These are phyloP conservation scores for Nidularia pulvinata DNA, from an alignment of 768 basidiomycete genomes.

Conservation along the genomic window DNA sequence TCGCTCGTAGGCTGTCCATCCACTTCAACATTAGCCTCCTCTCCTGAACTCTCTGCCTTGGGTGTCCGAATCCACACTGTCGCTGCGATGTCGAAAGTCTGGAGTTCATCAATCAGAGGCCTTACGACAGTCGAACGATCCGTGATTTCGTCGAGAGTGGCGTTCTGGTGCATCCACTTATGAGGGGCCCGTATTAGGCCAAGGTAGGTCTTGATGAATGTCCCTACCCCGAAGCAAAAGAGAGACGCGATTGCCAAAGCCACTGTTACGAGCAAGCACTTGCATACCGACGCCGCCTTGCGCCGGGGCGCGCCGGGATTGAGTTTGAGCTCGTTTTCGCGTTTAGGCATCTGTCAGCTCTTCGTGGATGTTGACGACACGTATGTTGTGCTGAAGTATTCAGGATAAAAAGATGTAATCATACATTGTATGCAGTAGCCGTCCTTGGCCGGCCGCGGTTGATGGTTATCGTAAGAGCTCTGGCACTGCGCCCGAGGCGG, in stretches of 20 bases:
- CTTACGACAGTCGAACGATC: constrained; percentile 8
- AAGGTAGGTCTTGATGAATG: background rate
- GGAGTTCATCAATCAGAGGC: constrained; percentile 9
- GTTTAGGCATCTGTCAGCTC: too few species aligned
- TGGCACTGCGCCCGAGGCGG: too few species aligned
- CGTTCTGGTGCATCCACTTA: background rate
- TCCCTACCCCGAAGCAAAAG: background rate
- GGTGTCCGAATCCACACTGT: constrained; percentile 11
- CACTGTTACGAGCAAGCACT: constrained; percentile 1
- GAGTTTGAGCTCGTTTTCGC: background rate
- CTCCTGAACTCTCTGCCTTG: background rate
- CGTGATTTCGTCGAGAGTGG: background rate
- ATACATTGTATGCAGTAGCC: too few species aligned
- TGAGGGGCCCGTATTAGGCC: constrained; percentile 1
- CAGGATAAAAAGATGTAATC: too few species aligned
- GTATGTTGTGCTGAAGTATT: too few species aligned
- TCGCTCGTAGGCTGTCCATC: constrained; percentile 7
- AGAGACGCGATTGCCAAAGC: background rate
- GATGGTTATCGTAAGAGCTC: too few species aligned
- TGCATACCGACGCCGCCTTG: constrained; percentile 3
- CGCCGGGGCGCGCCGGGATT: constrained; percentile 4
- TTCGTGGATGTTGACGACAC: too few species aligned
- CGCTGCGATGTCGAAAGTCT: constrained; percentile 12
- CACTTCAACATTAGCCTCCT: background rate
- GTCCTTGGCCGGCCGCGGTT: too few species aligned